Evolutionary conservation across 2,329 filamentous ascomycete species (phyloP).

Genomic region (Botrytis fabae): DNA sequence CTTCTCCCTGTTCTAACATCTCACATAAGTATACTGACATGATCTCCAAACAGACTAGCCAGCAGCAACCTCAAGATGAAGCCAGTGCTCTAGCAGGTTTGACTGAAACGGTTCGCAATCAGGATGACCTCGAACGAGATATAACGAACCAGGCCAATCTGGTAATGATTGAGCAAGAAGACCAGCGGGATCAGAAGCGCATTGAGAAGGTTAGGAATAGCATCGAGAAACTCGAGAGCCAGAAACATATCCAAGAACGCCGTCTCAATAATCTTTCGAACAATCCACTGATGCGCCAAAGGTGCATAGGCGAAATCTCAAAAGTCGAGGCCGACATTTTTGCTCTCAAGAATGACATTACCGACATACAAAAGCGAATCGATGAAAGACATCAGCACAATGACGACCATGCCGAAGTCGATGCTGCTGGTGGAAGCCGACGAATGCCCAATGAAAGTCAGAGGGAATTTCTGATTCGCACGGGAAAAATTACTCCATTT

Average conservation of each 20-base stretch:
- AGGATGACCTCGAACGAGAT: slow-evolving; percentile 87
- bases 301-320: slow-evolving; percentile 44
- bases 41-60: slow-evolving; percentile 52
- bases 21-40: background rate
- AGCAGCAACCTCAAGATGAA: slow-evolving; percentile 46
- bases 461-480: slow-evolving; percentile 88
- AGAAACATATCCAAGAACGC: slow-evolving; percentile 60
- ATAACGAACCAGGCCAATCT: slow-evolving; percentile 66
- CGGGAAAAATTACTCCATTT: slow-evolving; percentile 96
- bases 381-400: slow-evolving; percentile 65
- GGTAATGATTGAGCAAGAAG: slow-evolving; percentile 60
- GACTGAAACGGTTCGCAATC: slow-evolving; percentile 72
- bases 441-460: slow-evolving; percentile 77
- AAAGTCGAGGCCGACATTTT: slow-evolving; percentile 35
- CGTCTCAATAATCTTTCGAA: slow-evolving; percentile 56
- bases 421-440: slow-evolving; percentile 52
- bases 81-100: slow-evolving; percentile 54
- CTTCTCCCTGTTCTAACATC: background rate
- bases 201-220: slow-evolving; percentile 59
- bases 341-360: slow-evolving; percentile 68
- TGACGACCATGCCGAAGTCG: slow-evolving; percentile 45
- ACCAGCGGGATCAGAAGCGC: slow-evolving; percentile 62
- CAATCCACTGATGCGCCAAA: slow-evolving; percentile 49
- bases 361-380: slow-evolving; percentile 79
- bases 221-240: slow-evolving; percentile 60